Evolutionary conservation across 441 rosid species (phyloP).

Genomic region (Croton setiger): DNA sequence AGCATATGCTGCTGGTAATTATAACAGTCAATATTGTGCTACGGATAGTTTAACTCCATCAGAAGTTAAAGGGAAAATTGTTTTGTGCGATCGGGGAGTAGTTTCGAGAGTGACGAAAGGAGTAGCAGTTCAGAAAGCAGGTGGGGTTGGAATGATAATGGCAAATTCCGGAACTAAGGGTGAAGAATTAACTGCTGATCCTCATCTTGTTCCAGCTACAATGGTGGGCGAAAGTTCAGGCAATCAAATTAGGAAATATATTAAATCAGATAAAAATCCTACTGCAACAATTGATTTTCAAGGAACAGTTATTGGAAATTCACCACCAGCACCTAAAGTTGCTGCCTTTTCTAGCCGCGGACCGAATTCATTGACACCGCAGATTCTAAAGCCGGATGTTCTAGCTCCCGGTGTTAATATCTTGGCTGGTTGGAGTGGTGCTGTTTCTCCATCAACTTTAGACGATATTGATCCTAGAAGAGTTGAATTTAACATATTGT

Average conservation of each 20-base stretch:
- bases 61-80: no score
- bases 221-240: constrained; percentile 64
- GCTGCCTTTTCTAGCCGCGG: constrained; percentile 88
- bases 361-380: constrained; percentile 62
- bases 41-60: no score
- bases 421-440: constrained; percentile 85
- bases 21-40: constrained; percentile 51
- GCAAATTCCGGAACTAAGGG: constrained; percentile 88
- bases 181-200: constrained; percentile 86
- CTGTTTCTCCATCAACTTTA: constrained; percentile 52
- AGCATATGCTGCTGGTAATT: constrained; percentile 61
- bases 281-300: constrained; percentile 57
- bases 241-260: constrained; percentile 45
- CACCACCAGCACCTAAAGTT: constrained; percentile 69
- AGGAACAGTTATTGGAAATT: constrained; percentile 59
- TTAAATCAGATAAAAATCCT: no score
- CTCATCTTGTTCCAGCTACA: constrained; percentile 72
- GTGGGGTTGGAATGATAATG: constrained; percentile 80
- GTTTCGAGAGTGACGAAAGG: no score
- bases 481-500: constrained; percentile 69
- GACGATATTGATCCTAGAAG: constrained; percentile 68
- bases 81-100: no score
- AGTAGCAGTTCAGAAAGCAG: constrained; percentile 69
- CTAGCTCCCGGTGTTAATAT: constrained; percentile 88
- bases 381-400: constrained; percentile 83